Evolutionary conservation across 2,329 filamentous ascomycete species (phyloP), one percentile per base, ranked within the genome.

Genomic region (Sporothrix curviconia): DNA sequence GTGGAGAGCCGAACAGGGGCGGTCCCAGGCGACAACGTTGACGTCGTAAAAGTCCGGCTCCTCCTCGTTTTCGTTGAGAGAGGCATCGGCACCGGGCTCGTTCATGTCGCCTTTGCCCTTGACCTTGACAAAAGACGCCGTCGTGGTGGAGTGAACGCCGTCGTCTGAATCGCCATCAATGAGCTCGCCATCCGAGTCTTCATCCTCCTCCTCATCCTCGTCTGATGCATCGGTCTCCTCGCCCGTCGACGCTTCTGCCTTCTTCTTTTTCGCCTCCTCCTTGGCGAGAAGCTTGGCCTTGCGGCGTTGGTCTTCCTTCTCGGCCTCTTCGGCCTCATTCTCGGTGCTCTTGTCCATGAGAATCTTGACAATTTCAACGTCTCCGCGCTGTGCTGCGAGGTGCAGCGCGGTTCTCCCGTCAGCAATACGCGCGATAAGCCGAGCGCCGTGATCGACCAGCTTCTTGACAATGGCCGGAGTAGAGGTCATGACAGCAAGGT

Each of bases 331-430:
- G 58, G 85, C 84, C 67, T 91, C 85, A 60, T 94, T 94, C 30
- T 80, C 78, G 57, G 82, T 80, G 65, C 89, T 94, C 72, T 85
- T 90, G 34, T 83, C 77, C 67, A 95, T 80, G 12, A 95, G 73
- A 7, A 85, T 81, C 60, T 79, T 84, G 62, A 94, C 78, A 61
- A 94, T 92, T 17, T 85, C 82, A 1, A 74, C 67, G 61, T 83
- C 74, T 0, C 90, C 90, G 22, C 86, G 79, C 44, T 83, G 79
- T 17, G 89, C 87, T 17, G 90, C 90, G 30, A 95, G 74, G 69
- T 95, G 90, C n/a, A 95, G 76, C 8, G 90, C 87, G 2, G 89
- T 95, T 63, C 83, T 81, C 3, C 90, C 90, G 68, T 94, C 90
- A 0, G 87, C 87, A 39, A 95, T 69, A 51, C 90, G 82, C 51